Base-by-base conservation (phyloP, 177 flowering plant species). In the Viscum album region DNA sequence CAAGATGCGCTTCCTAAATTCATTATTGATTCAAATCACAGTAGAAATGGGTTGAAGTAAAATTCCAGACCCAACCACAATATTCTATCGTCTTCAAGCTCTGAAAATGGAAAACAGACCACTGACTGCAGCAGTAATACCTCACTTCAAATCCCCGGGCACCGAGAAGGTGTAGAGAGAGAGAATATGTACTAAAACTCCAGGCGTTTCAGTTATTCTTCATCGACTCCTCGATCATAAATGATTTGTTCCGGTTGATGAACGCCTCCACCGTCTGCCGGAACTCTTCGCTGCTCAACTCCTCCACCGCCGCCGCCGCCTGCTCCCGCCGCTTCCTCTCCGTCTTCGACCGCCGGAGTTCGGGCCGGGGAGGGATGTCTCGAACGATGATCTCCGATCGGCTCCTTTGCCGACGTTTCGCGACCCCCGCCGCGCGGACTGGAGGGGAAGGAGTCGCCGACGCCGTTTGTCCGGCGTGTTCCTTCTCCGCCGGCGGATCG, bases 241-340 rank as follows among this genome's bases (percentile, higher is more conserved):
- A 73, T 71, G 68, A 75, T 67, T 68, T 76, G 37, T 84, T 83
- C 68, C 71, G 75, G 24, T 78, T 82, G 11, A 92, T 92, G 81
- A 87, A 89, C 8, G 73, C 85, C 68, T 92, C 95, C 15, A 92
- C 72, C 28, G 70, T 80, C 2, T 77, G 76, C 65, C 73, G 83
- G 77, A 92, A 92, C 77, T 89, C 98, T 45, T 92, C 98, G 61
- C 69, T 78, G 76, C 86, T 87, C 81, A 89, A 43, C 1, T 66
- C 73, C 23, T 83, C 84, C 72, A 79, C 82, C n/a, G 66, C 37
- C 61, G 34, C 12, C 8, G 31, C 5, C 33, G n/a, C 67, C 23
- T 15, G 30, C 35, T 26, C 66, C 60, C 71, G 28, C 36, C 71
- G 64, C 24, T 0, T n/a, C 13, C 54, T 67, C 58, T 72, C 82